Evolutionary conservation across 208 protist genomes (phyloP).

Genomic region (Leishmania aethiopica): DNA sequence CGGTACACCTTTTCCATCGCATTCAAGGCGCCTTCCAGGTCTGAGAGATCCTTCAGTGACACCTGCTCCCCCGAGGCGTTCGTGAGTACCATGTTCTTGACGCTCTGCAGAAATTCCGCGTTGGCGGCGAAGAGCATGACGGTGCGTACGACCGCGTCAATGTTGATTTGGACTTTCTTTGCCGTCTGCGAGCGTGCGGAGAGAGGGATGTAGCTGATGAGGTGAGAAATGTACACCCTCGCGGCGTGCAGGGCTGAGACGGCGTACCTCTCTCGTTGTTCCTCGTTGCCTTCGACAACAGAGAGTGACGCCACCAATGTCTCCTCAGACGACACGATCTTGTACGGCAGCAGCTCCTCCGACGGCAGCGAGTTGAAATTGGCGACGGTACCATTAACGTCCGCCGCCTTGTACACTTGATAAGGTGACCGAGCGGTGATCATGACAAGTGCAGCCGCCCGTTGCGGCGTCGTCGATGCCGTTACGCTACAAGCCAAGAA

Average conservation of each 20-base stretch:
- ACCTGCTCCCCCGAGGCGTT: conserved; percentile 28
- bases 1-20: conserved; percentile 51
- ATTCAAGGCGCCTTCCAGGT: conserved; percentile 44
- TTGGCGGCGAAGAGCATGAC: conserved; percentile 43
- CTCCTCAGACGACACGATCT: conserved; percentile 67
- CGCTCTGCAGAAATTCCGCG: conserved; percentile 28
- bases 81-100: conserved; percentile 38
- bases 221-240: conserved; percentile 50
- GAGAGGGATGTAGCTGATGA: conserved; percentile 67
- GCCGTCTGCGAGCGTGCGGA: conserved; percentile 45
- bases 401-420: conserved; percentile 71
- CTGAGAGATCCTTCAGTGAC: conserved; percentile 41
- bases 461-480: not conserved
- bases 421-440: conserved; percentile 76
- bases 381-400: conserved; percentile 32
- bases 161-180: conserved; percentile 48
- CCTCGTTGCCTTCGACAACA: conserved; percentile 44
- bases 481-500: not conserved
- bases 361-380: conserved; percentile 64
- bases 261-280: conserved; percentile 45
- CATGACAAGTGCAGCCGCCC: conserved; percentile 13
- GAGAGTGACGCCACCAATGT: conserved; percentile 55
- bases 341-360: conserved; percentile 74
- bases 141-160: conserved; percentile 45
- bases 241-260: conserved; percentile 58